Conservation (phyloP, 768 basidiomycete species). For the Strobilomyces echinocephalus region DNA sequence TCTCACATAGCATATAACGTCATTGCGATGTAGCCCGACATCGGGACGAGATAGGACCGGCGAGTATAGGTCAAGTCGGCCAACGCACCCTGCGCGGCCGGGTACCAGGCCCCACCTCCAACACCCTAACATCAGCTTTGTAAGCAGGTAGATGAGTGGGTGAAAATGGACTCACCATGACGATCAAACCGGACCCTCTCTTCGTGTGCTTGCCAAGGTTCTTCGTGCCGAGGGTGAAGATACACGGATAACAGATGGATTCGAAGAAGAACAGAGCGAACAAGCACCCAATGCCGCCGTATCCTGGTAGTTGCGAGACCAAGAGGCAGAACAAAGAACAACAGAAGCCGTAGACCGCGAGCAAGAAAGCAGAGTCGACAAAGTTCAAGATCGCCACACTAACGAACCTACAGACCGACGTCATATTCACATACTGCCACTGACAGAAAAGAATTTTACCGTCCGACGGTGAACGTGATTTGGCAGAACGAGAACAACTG, state of each 20-base stretch:
- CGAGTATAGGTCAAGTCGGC: conserved; percentile 47
- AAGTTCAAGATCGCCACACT: conserved; percentile 56
- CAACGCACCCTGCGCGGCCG: conserved; percentile 53
- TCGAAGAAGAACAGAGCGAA: conserved; percentile 71
- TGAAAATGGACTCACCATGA: conserved; percentile 40
- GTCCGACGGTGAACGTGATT: conserved; percentile 60
- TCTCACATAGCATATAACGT: conserved; percentile 52
- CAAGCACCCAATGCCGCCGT: conserved; percentile 53
- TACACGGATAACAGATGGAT: conserved; percentile 69
- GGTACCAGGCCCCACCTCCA: conserved; percentile 67
- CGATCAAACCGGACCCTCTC: conserved; percentile 57
- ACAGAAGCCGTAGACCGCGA: conserved; percentile 47
- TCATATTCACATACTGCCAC: conserved; percentile 2
- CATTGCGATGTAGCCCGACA: conserved; percentile 57
- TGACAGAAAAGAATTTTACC: conserved; percentile 32
- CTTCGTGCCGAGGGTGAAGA: conserved; percentile 64
- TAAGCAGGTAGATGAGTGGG: background rate
- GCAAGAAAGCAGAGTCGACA: conserved; percentile 60
- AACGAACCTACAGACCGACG: conserved; percentile 45
- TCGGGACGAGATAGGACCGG: conserved; percentile 56
- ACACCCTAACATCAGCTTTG: conserved; percentile 38
- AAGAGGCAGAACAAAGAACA: conserved; percentile 52
- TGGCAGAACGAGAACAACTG: conserved; percentile 69
- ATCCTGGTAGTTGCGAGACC: conserved; percentile 47
- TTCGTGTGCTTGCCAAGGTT: conserved; percentile 59